Percentiles rank a stretch among this genome's conserved stretches.
These are phyloP conservation scores for Termitomyces eurrhizus DNA, from an alignment of 768 basidiomycete species.

Conservation along the genomic window DNA sequence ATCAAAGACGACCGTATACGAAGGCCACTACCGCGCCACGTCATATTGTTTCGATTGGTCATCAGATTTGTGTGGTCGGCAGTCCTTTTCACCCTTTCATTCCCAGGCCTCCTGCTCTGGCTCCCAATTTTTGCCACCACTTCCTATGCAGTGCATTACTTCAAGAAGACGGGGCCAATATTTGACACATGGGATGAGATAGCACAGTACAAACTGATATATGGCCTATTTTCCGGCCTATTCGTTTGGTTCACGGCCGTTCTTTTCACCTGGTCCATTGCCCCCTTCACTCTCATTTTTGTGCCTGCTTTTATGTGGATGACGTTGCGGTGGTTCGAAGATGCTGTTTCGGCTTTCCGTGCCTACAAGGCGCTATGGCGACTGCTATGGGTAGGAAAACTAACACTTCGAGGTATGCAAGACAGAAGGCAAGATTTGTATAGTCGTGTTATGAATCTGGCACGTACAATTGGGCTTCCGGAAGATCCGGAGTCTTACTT, in stretches of 20 bases:
- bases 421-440: slow-evolving; percentile 55
- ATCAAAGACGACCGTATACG: slow-evolving; percentile 88
- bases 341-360: slow-evolving; percentile 74
- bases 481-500: slow-evolving; percentile 68
- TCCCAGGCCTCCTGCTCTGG: slow-evolving; percentile 83
- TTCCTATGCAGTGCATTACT: slow-evolving; percentile 64
- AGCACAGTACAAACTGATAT: slow-evolving; percentile 84
- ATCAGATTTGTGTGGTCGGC: slow-evolving; percentile 64
- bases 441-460: slow-evolving; percentile 62
- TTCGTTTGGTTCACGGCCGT: slow-evolving; percentile 58
- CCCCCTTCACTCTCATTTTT: slow-evolving; percentile 49
- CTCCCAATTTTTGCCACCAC: slow-evolving; percentile 72
- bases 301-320: slow-evolving; percentile 87
- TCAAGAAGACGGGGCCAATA: slow-evolving; percentile 77
- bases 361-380: slow-evolving; percentile 62
- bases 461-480: slow-evolving; percentile 58
- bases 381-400: slow-evolving; percentile 58
- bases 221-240: slow-evolving; percentile 72
- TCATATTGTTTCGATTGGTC: slow-evolving; percentile 59
- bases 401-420: slow-evolving; percentile 50
- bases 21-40: slow-evolving; percentile 49
- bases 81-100: slow-evolving; percentile 57
- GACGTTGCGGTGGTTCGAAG: slow-evolving; percentile 84
- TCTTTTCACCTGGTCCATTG: slow-evolving; percentile 59
- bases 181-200: slow-evolving; percentile 91